Evolutionary conservation across 2,329 filamentous ascomycete genomes (phyloP).

Genomic region (Diplodia intermedia): DNA sequence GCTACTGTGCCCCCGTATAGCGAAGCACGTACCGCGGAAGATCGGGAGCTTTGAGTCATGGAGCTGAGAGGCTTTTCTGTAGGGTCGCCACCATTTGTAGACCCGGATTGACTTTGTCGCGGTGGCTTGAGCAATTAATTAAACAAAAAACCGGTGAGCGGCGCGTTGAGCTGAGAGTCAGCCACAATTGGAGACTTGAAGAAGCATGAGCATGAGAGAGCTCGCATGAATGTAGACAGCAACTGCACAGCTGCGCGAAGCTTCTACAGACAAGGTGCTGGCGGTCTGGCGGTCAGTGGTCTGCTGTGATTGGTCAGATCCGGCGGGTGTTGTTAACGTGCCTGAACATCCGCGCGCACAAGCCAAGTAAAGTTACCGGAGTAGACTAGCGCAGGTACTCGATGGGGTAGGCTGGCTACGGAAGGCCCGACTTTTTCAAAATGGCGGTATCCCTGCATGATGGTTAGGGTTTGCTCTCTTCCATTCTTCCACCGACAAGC

Average conservation of each 20-base stretch:
- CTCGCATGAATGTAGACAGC: neutral
- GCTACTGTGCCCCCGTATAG: conserved; percentile 25
- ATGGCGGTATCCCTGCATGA: conserved; percentile 31
- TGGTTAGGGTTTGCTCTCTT: conserved; percentile 14
- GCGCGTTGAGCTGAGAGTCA: neutral
- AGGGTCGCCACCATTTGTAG: neutral
- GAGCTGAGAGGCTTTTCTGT: neutral
- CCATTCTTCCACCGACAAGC: neutral
- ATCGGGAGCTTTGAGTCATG: conserved; percentile 22
- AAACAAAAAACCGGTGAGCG: neutral
- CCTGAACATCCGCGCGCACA: conserved; percentile 25
- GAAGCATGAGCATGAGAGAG: neutral
- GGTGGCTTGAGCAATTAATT: neutral
- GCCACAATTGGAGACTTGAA: neutral
- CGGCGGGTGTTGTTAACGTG: conserved; percentile 20
- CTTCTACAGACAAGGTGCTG: neutral
- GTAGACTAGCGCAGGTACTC: conserved; percentile 11
- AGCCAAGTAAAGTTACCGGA: conserved; percentile 23
- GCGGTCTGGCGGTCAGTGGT: conserved; percentile 23
- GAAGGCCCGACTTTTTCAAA: conserved; percentile 23
- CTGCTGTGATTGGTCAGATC: conserved; percentile 15
- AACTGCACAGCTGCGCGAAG: neutral
- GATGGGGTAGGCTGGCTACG: conserved; percentile 2
- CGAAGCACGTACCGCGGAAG: conserved; percentile 22
- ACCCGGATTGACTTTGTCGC: conserved; percentile 1